Base-by-base conservation (phyloP, 805 yeast species). In the Kodamaea nitidulidarum region DNA sequence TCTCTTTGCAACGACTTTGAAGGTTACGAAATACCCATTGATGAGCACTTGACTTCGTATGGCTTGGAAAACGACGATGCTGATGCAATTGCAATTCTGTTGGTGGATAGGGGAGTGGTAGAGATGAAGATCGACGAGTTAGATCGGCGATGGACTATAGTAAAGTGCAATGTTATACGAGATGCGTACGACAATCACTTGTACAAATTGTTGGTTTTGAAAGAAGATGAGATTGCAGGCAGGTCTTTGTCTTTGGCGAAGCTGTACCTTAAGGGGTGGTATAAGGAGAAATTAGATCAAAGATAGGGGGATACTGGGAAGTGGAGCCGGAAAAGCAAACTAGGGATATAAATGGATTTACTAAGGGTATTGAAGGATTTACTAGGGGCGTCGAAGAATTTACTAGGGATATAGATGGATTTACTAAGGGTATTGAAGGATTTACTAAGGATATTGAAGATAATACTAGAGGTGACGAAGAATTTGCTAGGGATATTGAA, bases 101-200 rank as follows among this genome's bases (percentile, higher is more conserved):
- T 64, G 60, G 45, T 48, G 7, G 60, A 61, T 32, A 45, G 54
- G 10, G 48, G 48, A 4, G 30, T 50, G 9, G 42, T 64, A 6
- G 50, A 51, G 11, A 47, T 55, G 6, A 56, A 48, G 41, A 57
- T 68, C 9, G 63, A 67, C 44, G 61, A 62, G 30, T 49, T 45
- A 21, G 34, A 34, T 6, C 41, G 46, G 0, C 15, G 35, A 5
- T 40, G 61, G 35, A 38, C 36, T 3, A 50, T 64, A 1, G 32
- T 35, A 7, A 52, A 45, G 14, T 45, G 60, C 10, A 16, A 30
- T 2, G 49, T 47, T 4, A 38, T 56, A 10, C 47, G 70, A 26
- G 73, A 68, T 45, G 57, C 63, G 8, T 67, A 50, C 49, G 59
- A 61, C 40, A 41, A 50, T 4, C 41, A 34, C 4, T 37, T 42